A percentile compares a stretch with the other conserved stretches of the same genome.
Evolutionary conservation across 2,329 filamentous ascomycete genomes (phyloP).

Genomic region (Ascochyta lentis): DNA sequence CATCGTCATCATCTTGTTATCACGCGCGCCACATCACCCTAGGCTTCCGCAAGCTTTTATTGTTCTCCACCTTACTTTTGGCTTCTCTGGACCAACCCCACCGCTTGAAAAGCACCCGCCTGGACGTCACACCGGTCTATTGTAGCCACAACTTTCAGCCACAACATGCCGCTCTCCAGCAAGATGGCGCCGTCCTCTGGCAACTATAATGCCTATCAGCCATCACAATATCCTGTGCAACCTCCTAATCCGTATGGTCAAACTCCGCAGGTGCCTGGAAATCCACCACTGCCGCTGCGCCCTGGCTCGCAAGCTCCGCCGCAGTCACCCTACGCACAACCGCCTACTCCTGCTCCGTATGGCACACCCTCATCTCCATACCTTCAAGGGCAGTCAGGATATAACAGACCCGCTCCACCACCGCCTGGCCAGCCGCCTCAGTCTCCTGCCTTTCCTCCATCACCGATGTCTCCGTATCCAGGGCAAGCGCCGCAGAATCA

Average conservation of each 20-base stretch:
- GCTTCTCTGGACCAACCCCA: slow-evolving; percentile 33
- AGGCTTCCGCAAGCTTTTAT: slow-evolving; percentile 25
- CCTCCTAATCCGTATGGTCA: slow-evolving; percentile 39
- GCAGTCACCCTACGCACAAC: slow-evolving; percentile 53
- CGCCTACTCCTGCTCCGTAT: slow-evolving; percentile 46
- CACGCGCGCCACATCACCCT: slow-evolving; percentile 30
- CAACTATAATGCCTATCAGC: slow-evolving; percentile 41
- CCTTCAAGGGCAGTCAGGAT: slow-evolving; percentile 43
- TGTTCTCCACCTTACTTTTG: slow-evolving; percentile 33
- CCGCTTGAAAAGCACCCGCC: slow-evolving; percentile 21
- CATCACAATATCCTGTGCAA: slow-evolving; percentile 30
- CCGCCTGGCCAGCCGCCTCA: slow-evolving; percentile 36
- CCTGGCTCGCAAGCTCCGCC: slow-evolving; percentile 47
- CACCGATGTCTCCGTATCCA: slow-evolving; percentile 28
- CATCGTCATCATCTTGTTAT: slow-evolving; percentile 40
- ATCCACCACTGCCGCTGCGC: slow-evolving; percentile 42
- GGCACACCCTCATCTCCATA: slow-evolving; percentile 46
- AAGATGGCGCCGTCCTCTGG: slow-evolving; percentile 33
- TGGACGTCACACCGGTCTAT: slow-evolving; percentile 14
- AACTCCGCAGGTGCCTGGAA: slow-evolving; percentile 24
- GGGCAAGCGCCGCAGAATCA: slow-evolving; percentile 29
- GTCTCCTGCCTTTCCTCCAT: slow-evolving; percentile 36
- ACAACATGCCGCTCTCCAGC: slow-evolving; percentile 32
- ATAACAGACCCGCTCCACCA: slow-evolving; percentile 45
- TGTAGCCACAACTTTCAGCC: slow-evolving; percentile 26